Evolutionary conservation across 768 basidiomycete species (phyloP), one percentile per base, ranked within the genome.

Genomic region (Artomyces pyxidatus): DNA sequence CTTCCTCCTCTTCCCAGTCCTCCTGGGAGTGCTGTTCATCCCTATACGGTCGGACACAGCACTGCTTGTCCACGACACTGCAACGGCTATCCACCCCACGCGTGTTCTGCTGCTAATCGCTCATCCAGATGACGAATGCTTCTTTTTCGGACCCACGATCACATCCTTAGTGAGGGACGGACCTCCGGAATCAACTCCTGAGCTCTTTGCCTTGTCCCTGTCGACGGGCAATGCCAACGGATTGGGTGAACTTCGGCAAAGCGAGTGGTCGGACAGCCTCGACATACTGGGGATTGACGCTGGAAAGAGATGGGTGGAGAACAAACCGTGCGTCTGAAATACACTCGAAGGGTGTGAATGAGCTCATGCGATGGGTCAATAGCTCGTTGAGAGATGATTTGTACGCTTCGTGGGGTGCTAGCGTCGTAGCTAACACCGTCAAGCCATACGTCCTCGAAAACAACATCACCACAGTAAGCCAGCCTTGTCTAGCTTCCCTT

Each of bases 121-220:
- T 23, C 93, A 97, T 62, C 93, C 93, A 2, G 93, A 96, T 61
- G 93, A 97, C 62, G 93, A 96, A 68, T 83, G 81, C 63, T 78
- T 94, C 75, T 97, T 97, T 73, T 97, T 97, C 63, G 81, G 83
- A 3, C 93, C 93, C 0, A 92, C 89, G 0, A 63, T 95, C 12
- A 67, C 83, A 27, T 72, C 76, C 2, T 71, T 93, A 27, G 52
- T 51, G 37, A 21, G 17, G 6, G 22, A 27, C 6, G 11, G 23
- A 23, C 39, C 40, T 8, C 19, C 37, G 16, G 30, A 47, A 19
- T 19, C 48, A 12, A 37, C 37, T 6, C 4, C 37, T 7, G 17
- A 37, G 19, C 60, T 86, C 0, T 77, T 69, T 54, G 85, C 78
- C 0, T 60, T 94, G 16, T 92, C 88, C 51, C 60, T 97, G 47